Evolutionary conservation across 2,329 filamentous ascomycete genomes (phyloP).

Genomic region (Didymella pinodella): DNA sequence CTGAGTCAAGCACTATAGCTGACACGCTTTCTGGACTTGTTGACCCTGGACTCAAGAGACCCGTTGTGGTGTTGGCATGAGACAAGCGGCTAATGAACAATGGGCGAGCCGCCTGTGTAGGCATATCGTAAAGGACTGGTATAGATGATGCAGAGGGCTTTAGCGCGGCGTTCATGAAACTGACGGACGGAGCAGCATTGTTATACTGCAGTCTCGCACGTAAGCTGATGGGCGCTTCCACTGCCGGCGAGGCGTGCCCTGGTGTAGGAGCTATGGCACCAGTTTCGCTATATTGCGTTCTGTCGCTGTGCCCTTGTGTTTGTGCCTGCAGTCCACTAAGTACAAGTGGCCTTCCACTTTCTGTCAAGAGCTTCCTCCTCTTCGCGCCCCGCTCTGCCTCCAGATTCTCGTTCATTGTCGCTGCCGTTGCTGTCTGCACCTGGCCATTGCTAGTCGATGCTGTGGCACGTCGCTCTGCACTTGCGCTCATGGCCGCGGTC

Average conservation of each 20-base stretch:
- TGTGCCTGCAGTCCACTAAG: background rate
- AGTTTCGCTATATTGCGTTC: background rate
- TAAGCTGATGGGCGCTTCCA: background rate
- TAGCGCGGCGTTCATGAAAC: conserved; percentile 32
- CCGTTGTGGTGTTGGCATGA: background rate
- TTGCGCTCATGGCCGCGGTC: background rate
- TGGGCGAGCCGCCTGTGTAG: conserved; percentile 13
- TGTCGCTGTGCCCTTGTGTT: background rate
- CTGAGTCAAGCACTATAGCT: background rate
- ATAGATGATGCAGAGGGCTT: conserved; percentile 23
- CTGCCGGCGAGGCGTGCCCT: background rate
- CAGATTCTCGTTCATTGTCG: background rate
- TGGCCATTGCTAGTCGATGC: conserved; percentile 8
- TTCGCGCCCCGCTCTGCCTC: conserved; percentile 27
- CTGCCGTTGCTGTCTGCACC: background rate
- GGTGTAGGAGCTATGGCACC: background rate
- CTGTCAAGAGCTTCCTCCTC: conserved; percentile 32
- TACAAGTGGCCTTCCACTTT: background rate
- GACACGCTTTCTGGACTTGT: conserved; percentile 8
- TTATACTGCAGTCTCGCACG: conserved; percentile 5
- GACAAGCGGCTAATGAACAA: conserved; percentile 23
- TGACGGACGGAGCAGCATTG: conserved; percentile 29
- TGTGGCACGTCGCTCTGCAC: conserved; percentile 1
- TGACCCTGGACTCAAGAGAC: conserved; percentile 5
- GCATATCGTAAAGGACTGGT: conserved; percentile 6